These are phyloP conservation scores for Actinomortierella wolfii DNA, from an alignment of 371 early-diverging fungal genomes.

Conservation along the genomic window DNA sequence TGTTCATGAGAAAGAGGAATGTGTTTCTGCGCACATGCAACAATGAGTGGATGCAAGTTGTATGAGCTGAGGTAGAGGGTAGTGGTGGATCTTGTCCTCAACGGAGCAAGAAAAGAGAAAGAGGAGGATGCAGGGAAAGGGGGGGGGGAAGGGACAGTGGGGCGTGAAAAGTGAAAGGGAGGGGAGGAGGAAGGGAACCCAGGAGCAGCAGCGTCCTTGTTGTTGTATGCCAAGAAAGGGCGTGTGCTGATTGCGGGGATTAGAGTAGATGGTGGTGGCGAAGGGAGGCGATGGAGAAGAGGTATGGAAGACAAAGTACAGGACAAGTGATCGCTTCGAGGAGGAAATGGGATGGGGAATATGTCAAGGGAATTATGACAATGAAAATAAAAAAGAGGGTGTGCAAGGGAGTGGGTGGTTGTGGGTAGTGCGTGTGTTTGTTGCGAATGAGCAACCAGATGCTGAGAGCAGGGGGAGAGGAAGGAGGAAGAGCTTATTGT, in stretches of 20 bases:
- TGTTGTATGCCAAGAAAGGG: no score
- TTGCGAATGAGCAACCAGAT: background rate
- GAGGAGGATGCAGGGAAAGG: background rate
- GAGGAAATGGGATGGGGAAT: background rate
- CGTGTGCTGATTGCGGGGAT: no score
- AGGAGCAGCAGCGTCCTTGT: no score
- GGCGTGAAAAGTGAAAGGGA: no score
- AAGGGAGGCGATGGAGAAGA: background rate
- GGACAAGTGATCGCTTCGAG: background rate
- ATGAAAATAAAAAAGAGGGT: background rate
- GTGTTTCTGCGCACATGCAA: no score
- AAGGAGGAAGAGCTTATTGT: conserved; percentile 1
- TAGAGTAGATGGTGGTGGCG: no score
- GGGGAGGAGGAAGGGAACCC: background rate
- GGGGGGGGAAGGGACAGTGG: background rate
- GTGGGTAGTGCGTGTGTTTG: background rate
- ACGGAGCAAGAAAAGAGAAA: background rate
- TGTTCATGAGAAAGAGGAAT: no score
- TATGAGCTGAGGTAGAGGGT: background rate
- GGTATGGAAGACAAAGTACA: background rate
- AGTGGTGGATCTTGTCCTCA: background rate
- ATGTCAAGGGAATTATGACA: background rate
- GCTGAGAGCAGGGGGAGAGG: background rate
- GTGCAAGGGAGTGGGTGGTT: background rate
- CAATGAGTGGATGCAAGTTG: background rate